phyloP scores from a whole-genome alignment of 2,329 filamentous ascomycete genomes.

The Pseudomassariella vexata region DNA sequence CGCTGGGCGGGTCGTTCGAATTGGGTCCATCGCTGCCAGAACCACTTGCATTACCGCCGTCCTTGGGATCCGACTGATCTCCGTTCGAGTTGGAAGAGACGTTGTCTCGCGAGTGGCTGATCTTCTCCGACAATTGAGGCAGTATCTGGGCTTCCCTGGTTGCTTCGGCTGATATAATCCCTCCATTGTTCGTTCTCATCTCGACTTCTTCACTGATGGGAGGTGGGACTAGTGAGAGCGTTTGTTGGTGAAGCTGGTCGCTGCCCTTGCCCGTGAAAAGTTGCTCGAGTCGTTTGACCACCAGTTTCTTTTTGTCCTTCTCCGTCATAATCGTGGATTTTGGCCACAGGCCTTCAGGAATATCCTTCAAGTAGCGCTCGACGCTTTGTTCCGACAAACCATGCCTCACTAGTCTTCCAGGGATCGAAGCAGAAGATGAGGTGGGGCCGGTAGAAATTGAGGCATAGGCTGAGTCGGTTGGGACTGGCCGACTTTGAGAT shows the following conservation, averaged over 20 bases:
- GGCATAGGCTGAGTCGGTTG: slow-evolving; percentile 59
- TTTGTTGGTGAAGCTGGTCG: slow-evolving; percentile 27
- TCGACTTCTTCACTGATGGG: slow-evolving; percentile 22
- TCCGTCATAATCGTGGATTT: slow-evolving; percentile 60
- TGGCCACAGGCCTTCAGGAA: slow-evolving; percentile 63
- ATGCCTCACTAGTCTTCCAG: slow-evolving; percentile 21
- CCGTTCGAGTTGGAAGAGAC: slow-evolving; percentile 43
- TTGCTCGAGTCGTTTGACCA: slow-evolving; percentile 72
- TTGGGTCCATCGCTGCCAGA: slow-evolving; percentile 25
- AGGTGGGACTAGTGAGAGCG: slow-evolving; percentile 18
- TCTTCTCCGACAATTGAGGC: slow-evolving; percentile 26
- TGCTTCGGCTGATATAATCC: slow-evolving; percentile 22
- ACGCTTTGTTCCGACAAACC: slow-evolving; percentile 54
- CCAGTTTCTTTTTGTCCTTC: slow-evolving; percentile 67
- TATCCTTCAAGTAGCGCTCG: slow-evolving; percentile 65
- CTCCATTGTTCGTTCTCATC: slow-evolving; percentile 14
- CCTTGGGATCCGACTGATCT: slow-evolving; percentile 38
- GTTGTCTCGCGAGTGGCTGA: slow-evolving; percentile 35
- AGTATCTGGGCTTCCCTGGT: slow-evolving; percentile 45
- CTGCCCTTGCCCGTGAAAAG: slow-evolving; percentile 69
- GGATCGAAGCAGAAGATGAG: slow-evolving; percentile 34
- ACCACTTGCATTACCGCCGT: slow-evolving; percentile 21
- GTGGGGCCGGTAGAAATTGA: slow-evolving; percentile 56
- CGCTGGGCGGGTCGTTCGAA: slow-evolving; percentile 31
- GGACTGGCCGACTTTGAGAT: slow-evolving; percentile 34